phyloP scores from a whole-genome alignment of 495 filamentous ascomycete genomes.

The Penicillium riverlandense region DNA sequence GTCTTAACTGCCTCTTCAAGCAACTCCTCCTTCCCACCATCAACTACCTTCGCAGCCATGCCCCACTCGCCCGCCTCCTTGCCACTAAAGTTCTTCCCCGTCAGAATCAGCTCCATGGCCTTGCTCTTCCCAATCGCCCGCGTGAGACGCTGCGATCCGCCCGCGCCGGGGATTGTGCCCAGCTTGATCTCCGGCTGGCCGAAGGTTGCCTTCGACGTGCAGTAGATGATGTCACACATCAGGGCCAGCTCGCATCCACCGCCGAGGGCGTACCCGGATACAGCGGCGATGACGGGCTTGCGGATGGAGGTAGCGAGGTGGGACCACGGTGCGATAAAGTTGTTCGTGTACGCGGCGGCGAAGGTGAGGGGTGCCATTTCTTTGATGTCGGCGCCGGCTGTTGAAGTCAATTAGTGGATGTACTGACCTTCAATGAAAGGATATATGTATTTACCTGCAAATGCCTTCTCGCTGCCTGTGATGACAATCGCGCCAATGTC shows the following conservation, averaged over 20 bases:
- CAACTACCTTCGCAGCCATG: conserved; percentile 74
- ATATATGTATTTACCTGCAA: conserved; percentile 50
- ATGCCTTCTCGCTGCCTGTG: conserved; percentile 80
- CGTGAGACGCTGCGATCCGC: conserved; percentile 84
- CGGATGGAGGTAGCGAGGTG: conserved; percentile 70
- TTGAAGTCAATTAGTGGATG: background rate
- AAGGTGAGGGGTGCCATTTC: conserved; percentile 94
- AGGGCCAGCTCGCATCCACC: conserved; percentile 97
- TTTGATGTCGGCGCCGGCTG: conserved; percentile 95
- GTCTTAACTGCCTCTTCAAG: conserved; percentile 71
- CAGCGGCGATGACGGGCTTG: conserved; percentile 88
- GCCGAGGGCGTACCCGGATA: conserved; percentile 88
- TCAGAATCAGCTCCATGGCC: conserved; percentile 93
- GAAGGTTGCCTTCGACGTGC: conserved; percentile 72
- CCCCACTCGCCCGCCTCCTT: conserved; percentile 86
- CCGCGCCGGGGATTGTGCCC: conserved; percentile 85
- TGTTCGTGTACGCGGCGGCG: conserved; percentile 68
- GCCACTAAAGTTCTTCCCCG: conserved; percentile 73
- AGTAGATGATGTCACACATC: conserved; percentile 95
- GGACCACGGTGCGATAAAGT: conserved; percentile 94
- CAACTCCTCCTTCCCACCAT: conserved; percentile 66
- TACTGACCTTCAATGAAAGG: background rate
- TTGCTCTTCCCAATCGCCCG: conserved; percentile 78
- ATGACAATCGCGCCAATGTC: conserved; percentile 71
- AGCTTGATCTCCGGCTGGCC: conserved; percentile 96